Base-by-base conservation (phyloP, 2,329 filamentous ascomycete genomes). In the Fusarium camptoceras region DNA sequence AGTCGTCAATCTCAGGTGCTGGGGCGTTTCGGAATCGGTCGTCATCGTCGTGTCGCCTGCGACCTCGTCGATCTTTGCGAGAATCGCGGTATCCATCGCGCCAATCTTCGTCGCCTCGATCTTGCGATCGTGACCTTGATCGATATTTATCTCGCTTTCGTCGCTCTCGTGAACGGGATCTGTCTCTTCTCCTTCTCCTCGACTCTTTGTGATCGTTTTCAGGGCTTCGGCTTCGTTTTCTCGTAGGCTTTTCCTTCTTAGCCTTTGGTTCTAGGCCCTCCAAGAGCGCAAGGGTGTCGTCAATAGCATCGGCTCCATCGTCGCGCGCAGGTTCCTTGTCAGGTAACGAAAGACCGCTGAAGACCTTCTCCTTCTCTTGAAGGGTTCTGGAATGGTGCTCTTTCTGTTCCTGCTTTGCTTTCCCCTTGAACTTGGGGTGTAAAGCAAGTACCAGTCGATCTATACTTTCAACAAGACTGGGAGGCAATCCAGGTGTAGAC, bases 221-320 rank as follows among this genome's bases (percentile, higher is more conserved):
- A 2, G 86, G 89, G 73, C 87, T 91, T 72, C 85, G 85, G 75
- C 85, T 91, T 59, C 89, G 84, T 77, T 89, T 90, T 63, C 85
- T 82, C 55, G 83, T 78, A 2, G 78, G 76, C 73, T 81, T 83
- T 61, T 83, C 84, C 64, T 84, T 84, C 72, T 82, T 84, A 16
- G 84, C 83, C 75, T 92, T 94, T 10, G 88, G 87, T 67, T 94
- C 94, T 41, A 98, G 82, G 1, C 90, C 92, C 79, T 98, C 96
- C n/a, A 99, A 81, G 75, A 97, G 86, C 1, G 94, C 94, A 74
- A 99, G 89, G 0, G 96, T 97, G 79, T 99, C 94, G 76, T 98
- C 96, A 76, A 98, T 91, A 22, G 89, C 92, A 77, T 93, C 92
- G 2, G 82, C 83, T 47, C 79, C 77, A 11, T 74, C 74, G 28